Evolutionary conservation across 371 early-diverging fungal genomes (phyloP), one percentile per base, ranked within the genome.

Genomic region (Dichotomocladium elegans): DNA sequence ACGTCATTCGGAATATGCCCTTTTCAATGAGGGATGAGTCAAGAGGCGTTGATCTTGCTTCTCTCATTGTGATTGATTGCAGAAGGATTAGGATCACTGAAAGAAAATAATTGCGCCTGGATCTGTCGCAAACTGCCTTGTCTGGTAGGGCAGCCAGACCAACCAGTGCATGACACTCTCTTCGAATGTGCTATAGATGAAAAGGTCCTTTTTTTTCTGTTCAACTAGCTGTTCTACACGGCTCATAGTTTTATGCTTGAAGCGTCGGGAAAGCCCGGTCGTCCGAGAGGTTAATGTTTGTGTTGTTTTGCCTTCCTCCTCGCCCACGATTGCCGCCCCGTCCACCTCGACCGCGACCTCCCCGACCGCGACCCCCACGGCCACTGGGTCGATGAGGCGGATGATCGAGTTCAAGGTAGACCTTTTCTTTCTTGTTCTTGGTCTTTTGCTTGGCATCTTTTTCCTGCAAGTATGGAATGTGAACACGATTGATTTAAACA

Each of bases 241-340:
- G 42, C 15, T 33, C 25, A 40, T 40, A 10, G 31, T 41, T 45
- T 76, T 74, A 68, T 55, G 78, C 68, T 34, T 86, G 85, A 37
- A 90, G 79, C 29, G 80, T 77, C 33, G 92, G 92, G 82, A 91
- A 91, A 31, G 87, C 87, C 56, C 65, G 76, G 44, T 73, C 60
- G 73, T 91, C 90, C 28, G 77, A 73, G 41, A 89, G 64, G 57
- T 88, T 86, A 61, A 90, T 79, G 55, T 64, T 56, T 41, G 43
- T 49, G 21, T 17, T 17, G 7, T 37, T 21, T 47, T 64, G 60
- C 31, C 74, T 58, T 37, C 58, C 67, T 27, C 66, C 65, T 50
- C 83, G 64, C 26, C 54, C 58, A 48, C 55, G 65, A 51, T 72
- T 49, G 29, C 57, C 44, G 25, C 37, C 63, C 28, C 64, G 57